Conservation (phyloP, 768 basidiomycete genomes). For the Tubosaeta sp. region DNA sequence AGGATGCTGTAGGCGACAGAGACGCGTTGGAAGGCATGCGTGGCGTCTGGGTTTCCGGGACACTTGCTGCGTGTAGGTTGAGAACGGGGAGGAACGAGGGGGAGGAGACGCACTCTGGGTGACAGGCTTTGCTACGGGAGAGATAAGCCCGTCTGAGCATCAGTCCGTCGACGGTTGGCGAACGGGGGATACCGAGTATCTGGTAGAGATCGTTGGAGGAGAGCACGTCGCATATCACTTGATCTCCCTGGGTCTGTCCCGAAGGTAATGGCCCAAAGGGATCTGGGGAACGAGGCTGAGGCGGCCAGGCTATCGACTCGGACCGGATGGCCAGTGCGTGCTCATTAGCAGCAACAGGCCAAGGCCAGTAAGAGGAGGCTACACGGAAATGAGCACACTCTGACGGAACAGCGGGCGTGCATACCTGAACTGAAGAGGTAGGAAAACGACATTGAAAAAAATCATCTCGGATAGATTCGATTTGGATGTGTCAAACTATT, state of each 20-base stretch:
- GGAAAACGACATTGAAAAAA: constrained; percentile 21
- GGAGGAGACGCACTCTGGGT: constrained; percentile 71
- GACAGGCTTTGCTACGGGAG: constrained; percentile 67
- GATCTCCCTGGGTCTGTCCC: constrained; percentile 10
- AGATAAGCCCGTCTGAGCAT: constrained; percentile 74
- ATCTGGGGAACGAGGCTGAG: constrained; percentile 14
- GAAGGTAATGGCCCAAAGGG: not conserved
- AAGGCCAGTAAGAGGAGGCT: constrained; percentile 63
- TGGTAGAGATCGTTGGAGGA: constrained; percentile 64
- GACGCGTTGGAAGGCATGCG: constrained; percentile 82
- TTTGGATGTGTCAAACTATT: constrained; percentile 7
- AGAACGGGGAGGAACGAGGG: not conserved
- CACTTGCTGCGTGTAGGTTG: constrained; percentile 61
- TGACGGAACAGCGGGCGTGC: not conserved
- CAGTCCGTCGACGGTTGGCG: constrained; percentile 50
- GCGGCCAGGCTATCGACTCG: constrained; percentile 28
- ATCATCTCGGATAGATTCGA: constrained; percentile 3
- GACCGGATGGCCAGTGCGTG: constrained; percentile 29
- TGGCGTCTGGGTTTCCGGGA: constrained; percentile 67
- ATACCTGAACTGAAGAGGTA: constrained; percentile 30
- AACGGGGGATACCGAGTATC: constrained; percentile 62
- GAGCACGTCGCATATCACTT: constrained; percentile 44
- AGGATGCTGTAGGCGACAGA: constrained; percentile 81
- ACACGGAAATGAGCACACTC: not conserved
- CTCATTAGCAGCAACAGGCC: constrained; percentile 50